Evolutionary conservation across 2,329 filamentous ascomycete species (phyloP).

Genomic region (Nemania diffusa): DNA sequence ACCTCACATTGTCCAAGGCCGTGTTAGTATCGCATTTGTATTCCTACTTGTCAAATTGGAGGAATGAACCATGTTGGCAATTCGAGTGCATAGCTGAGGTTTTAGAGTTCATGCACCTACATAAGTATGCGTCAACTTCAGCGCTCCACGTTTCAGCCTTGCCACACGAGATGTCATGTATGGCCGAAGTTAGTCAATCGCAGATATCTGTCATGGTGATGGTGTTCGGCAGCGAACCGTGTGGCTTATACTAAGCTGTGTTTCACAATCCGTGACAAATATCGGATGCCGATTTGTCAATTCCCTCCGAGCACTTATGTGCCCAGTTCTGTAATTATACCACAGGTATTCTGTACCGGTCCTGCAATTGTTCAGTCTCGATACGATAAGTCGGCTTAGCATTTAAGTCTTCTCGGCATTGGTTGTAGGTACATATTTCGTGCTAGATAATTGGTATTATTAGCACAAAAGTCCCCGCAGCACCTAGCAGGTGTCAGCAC

Average conservation of each 20-base stretch:
- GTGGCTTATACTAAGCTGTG: neutral
- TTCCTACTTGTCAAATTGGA: neutral
- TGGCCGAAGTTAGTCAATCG: neutral
- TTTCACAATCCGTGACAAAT: neutral
- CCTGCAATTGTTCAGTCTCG: neutral
- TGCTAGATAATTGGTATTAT: neutral
- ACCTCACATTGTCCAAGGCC: no score
- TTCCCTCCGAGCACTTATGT: neutral
- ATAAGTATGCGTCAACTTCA: no score
- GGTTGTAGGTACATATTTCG: no score
- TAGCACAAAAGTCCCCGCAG: neutral
- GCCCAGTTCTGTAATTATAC: no score
- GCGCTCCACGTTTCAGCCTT: neutral
- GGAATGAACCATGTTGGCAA: neutral
- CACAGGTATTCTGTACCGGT: no score
- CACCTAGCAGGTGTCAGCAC: neutral
- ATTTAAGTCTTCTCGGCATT: neutral
- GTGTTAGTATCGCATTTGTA: no score
- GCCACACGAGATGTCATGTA: neutral
- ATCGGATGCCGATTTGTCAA: neutral
- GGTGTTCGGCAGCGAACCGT: neutral
- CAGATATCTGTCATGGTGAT: slow-evolving; percentile 1
- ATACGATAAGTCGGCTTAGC: slow-evolving; percentile 10
- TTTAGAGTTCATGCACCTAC: neutral
- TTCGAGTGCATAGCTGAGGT: neutral